Conservation (phyloP, 2,329 filamentous ascomycete genomes). For the Ophiocordyceps robertsii region DNA sequence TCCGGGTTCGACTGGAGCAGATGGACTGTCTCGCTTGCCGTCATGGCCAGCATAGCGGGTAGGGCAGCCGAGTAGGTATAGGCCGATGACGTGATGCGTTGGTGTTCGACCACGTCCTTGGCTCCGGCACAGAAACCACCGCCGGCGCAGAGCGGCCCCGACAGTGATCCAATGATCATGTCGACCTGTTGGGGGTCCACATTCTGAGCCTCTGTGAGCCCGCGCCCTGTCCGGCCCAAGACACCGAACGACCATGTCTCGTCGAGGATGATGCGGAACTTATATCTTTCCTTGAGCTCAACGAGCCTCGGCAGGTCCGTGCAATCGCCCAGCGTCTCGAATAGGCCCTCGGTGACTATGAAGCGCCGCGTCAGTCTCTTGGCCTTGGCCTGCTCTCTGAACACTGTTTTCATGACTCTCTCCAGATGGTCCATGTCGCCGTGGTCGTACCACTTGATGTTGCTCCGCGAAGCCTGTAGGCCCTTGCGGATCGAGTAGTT, state of each 20-base stretch:
- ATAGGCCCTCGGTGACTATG: conserved; percentile 89
- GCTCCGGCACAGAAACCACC: conserved; percentile 93
- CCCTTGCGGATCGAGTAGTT: conserved; percentile 93
- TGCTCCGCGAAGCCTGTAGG: conserved; percentile 83
- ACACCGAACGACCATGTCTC: conserved; percentile 97
- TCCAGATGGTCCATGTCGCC: conserved; percentile 93
- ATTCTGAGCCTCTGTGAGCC: conserved; percentile 91
- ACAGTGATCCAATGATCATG: conserved; percentile 91
- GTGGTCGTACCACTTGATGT: conserved; percentile 87
- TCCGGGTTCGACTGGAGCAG: conserved; percentile 81
- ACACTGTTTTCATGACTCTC: conserved; percentile 68
- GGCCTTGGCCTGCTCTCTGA: conserved; percentile 70
- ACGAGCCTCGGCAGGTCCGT: conserved; percentile 79
- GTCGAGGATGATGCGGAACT: conserved; percentile 93
- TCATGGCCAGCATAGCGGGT: conserved; percentile 89
- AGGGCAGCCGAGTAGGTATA: conserved; percentile 95
- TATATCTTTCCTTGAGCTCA: conserved; percentile 90
- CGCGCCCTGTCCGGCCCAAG: conserved; percentile 78
- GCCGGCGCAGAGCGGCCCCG: conserved; percentile 79
- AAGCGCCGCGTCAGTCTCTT: conserved; percentile 87
- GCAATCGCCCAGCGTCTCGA: conserved; percentile 79
- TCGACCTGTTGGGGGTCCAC: conserved; percentile 88
- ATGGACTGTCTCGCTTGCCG: conserved; percentile 78
- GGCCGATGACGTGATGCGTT: conserved; percentile 80
- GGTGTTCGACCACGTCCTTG: conserved; percentile 86